Base-by-base conservation (phyloP, 2,329 filamentous ascomycete genomes). In the Sclerotinia sclerotiorum region DNA sequence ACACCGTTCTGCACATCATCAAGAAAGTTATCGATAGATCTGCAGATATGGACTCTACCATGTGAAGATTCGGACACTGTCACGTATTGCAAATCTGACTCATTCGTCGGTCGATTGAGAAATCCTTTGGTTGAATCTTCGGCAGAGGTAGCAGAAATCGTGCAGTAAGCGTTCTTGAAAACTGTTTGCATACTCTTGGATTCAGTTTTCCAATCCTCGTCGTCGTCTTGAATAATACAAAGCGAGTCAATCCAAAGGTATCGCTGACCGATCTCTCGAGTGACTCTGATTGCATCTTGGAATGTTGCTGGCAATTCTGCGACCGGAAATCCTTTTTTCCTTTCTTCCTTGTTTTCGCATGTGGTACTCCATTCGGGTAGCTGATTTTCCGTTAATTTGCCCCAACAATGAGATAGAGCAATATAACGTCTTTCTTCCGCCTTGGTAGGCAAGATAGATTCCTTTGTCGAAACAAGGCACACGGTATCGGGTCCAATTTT, bases 181-280 rank as follows among this genome's bases (percentile, higher is more conserved):
- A 75, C 71, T 1, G 69, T 29, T 17, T 63, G 67, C 75, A 77
- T 78, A 48, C 69, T 64, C 2, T 69, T 58, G 7, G 72, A 67
- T 68, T 77, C 73, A 39, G 46, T 32, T 17, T 69, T 52, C 73
- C 73, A 75, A 49, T 77, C 76, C 51, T 73, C 58, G 56, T 73
- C 61, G 21, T 72, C 70, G 49, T 75, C 72, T 49, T 79, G 76
- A 51, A 76, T 68, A 39, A 79, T 51, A 21, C n/a, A 51, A 0
- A 78, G 68, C 13, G 73, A 73, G 69, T 78, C 76, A 52, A 78
- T 76, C 76, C 77, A 78, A 19, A 79, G 64, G 67, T 77, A 78
- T 1, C 69, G 52, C 21, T 77, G 48, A 0, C 63, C 69, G 51
- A 79, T 72, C 24, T 69, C 63, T 27, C 73, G 69, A 11, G 74